phyloP scores from a whole-genome alignment of 1,284 basidiomycete genomes.

The Tilletia horrida region DNA sequence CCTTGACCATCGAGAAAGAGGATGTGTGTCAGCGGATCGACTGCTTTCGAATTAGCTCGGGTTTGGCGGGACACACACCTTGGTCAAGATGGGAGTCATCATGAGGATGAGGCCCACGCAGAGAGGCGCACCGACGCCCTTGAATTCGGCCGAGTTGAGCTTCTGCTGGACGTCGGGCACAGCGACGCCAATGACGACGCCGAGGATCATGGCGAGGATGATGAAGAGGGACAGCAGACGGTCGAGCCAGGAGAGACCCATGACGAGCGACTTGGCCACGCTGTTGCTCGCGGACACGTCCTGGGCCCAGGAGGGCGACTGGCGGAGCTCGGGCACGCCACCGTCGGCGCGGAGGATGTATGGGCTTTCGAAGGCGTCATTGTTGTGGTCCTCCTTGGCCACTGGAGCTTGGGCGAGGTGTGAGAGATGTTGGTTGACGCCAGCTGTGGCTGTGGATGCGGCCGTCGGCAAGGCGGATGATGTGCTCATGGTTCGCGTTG shows the following conservation, averaged over 20 bases:
- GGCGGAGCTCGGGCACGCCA: slow-evolving; percentile 13
- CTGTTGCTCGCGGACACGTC: background rate
- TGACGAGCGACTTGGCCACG: background rate
- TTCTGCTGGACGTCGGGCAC: slow-evolving; percentile 34
- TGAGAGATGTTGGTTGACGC: no score
- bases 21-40: slow-evolving; percentile 97
- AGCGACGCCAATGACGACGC: slow-evolving; percentile 68
- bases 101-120: slow-evolving; percentile 65
- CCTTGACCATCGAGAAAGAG: slow-evolving; percentile 63
- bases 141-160: slow-evolving; percentile 48
- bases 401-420: no score
- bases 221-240: slow-evolving; percentile 70
- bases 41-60: no score
- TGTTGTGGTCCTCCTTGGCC: no score
- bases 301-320: background rate
- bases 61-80: slow-evolving; percentile 53
- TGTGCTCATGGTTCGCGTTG: no score
- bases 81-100: slow-evolving; percentile 80
- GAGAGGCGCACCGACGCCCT: slow-evolving; percentile 52
- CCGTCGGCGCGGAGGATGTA: slow-evolving; percentile 2
- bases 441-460: no score
- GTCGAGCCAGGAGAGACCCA: slow-evolving; percentile 59
- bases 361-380: background rate
- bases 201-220: slow-evolving; percentile 72
- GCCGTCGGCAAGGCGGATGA: no score